These are phyloP conservation scores for Clonostachys sp. DNA, from an alignment of 2,329 filamentous ascomycete genomes.

Conservation along the genomic window DNA sequence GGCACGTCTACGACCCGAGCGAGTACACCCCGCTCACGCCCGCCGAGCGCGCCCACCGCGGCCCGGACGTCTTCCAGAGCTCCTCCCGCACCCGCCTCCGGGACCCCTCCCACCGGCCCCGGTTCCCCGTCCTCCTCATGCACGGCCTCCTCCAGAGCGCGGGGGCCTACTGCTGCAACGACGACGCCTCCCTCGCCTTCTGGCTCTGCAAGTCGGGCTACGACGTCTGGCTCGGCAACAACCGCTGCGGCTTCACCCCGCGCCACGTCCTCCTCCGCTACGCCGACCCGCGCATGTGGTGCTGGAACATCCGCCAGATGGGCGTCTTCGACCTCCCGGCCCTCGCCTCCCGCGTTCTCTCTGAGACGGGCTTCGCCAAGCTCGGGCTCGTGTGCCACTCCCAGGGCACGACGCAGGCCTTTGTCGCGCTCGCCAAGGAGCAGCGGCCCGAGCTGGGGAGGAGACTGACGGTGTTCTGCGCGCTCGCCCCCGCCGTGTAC, in stretches of 20 bases:
- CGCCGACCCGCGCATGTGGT: slow-evolving; percentile 87
- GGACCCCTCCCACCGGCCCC: slow-evolving; percentile 42
- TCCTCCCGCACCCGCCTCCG: slow-evolving; percentile 26
- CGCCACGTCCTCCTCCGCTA: slow-evolving; percentile 68
- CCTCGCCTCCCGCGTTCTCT: slow-evolving; percentile 72
- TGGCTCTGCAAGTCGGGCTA: slow-evolving; percentile 89
- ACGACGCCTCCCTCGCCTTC: slow-evolving; percentile 86
- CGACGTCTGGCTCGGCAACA: slow-evolving; percentile 95
- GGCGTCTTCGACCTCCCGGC: slow-evolving; percentile 84
- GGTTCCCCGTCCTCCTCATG: slow-evolving; percentile 81
- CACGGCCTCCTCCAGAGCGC: slow-evolving; percentile 85
- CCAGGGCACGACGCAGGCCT: slow-evolving; percentile 84
- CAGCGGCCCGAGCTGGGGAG: slow-evolving; percentile 81
- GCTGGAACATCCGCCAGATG: slow-evolving; percentile 94
- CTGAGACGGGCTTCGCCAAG: slow-evolving; percentile 78
- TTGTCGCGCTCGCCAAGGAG: slow-evolving; percentile 85
- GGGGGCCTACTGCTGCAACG: slow-evolving; percentile 85
- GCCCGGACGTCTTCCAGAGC: slow-evolving; percentile 57
- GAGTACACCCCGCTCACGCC: slow-evolving; percentile 56
- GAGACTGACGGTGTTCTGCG: slow-evolving; percentile 85
- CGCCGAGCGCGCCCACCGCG: slow-evolving; percentile 43
- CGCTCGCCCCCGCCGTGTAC: slow-evolving; percentile 84
- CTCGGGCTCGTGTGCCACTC: slow-evolving; percentile 82
- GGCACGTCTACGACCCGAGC: slow-evolving; percentile 83
- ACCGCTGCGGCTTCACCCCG: slow-evolving; percentile 80